Percentiles rank a stretch among this genome's conserved stretches.
Evolutionary conservation across 108 stramenopile species (phyloP).

Genomic region (Discostella stelligeroides): DNA sequence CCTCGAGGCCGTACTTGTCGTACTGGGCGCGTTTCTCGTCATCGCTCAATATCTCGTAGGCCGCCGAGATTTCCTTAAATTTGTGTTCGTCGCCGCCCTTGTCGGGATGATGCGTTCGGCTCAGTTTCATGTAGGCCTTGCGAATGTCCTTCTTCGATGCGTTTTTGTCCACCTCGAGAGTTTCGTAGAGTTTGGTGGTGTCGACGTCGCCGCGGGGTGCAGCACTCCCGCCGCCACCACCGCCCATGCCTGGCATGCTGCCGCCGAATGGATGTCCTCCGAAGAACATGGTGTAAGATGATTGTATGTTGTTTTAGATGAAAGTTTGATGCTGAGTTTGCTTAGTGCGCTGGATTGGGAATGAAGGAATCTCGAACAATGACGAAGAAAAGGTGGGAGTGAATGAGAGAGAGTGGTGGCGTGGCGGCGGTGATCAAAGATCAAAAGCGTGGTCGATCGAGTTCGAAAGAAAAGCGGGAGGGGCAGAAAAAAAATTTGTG

Average conservation of each 20-base stretch:
- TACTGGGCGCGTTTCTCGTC: constrained; percentile 85
- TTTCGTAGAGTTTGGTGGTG: constrained; percentile 88
- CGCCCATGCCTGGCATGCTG: constrained; percentile 53
- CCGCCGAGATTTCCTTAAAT: constrained; percentile 87
- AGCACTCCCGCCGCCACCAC: constrained; percentile 45
- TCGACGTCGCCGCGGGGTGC: constrained; percentile 61
- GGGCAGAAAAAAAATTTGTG: no score
- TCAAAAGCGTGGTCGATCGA: no score
- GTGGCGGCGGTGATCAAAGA: no score
- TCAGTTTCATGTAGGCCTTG: constrained; percentile 82
- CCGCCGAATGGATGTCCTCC: constrained; percentile 76
- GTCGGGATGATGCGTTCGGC: constrained; percentile 63
- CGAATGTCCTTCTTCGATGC: constrained; percentile 79
- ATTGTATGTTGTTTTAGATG: constrained; percentile 7
- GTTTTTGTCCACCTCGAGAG: constrained; percentile 72
- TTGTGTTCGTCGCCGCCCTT: constrained; percentile 91
- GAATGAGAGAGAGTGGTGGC: no score
- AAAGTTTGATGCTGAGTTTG: neutral
- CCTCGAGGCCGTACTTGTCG: constrained; percentile 93
- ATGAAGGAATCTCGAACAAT: neutral
- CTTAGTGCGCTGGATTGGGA: neutral
- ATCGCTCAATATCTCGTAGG: constrained; percentile 89
- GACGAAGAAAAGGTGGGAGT: no score
- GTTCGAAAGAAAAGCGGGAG: no score
- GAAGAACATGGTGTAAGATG: constrained; percentile 38